Evolutionary conservation across 192 early-diverging fungal species (phyloP).

Genomic region (Backusella sp.): DNA sequence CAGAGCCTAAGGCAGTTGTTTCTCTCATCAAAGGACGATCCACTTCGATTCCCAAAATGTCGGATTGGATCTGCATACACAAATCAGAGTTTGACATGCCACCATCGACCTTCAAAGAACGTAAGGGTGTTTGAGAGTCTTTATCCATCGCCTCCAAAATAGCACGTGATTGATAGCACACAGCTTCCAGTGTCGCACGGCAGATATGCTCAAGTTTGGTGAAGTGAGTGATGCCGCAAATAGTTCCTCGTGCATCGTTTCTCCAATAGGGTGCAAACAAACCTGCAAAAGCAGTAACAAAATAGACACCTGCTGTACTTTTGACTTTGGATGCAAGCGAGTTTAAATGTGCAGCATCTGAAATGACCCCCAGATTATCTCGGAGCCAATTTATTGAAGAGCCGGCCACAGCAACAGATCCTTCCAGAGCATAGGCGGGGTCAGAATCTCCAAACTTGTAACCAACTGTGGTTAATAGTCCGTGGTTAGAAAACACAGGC

Average conservation of each 20-base stretch:
- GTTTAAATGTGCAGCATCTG: constrained; percentile 69
- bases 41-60: constrained; percentile 79
- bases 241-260: constrained; percentile 81
- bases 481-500: constrained; percentile 75
- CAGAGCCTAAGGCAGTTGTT: constrained; percentile 90
- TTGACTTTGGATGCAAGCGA: constrained; percentile 63
- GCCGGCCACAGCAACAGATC: constrained; percentile 87
- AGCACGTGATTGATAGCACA: constrained; percentile 87
- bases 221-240: constrained; percentile 86
- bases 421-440: constrained; percentile 86
- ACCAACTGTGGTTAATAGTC: constrained; percentile 86
- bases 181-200: constrained; percentile 85
- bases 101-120: constrained; percentile 83
- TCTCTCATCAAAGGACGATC: constrained; percentile 85
- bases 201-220: constrained; percentile 82
- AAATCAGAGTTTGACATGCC: constrained; percentile 89
- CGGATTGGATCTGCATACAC: constrained; percentile 91
- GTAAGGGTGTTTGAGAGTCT: constrained; percentile 67
- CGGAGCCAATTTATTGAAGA: constrained; percentile 89
- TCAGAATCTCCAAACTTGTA: constrained; percentile 80
- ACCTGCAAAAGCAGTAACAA: constrained; percentile 92
- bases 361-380: constrained; percentile 77
- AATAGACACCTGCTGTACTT: constrained; percentile 87
- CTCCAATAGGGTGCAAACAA: constrained; percentile 96
- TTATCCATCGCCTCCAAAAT: constrained; percentile 87